Evolutionary conservation across 2,329 filamentous ascomycete genomes (phyloP), one percentile per base, ranked within the genome.

Genomic region (Nothopassalora personata): DNA sequence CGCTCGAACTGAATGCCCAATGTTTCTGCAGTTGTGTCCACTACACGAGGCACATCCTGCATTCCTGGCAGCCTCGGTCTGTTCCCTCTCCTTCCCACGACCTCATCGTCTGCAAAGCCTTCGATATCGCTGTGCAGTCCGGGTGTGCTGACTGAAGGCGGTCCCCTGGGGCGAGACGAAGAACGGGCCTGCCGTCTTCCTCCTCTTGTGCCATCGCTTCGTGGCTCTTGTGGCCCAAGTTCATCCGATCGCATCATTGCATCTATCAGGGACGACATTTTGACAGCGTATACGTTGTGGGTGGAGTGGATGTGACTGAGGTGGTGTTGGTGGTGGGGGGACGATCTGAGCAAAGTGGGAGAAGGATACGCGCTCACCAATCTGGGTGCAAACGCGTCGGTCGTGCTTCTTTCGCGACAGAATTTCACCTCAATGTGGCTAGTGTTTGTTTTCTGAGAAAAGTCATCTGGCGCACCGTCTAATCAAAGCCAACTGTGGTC

Each of bases 1-100:
- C 83, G 81, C 74, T 92, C 87, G 71, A 95, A 94, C 58, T 87
- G 84, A 57, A 87, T 81, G 70, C 90, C 88, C 28, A 93, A 83
- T 56, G 87, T 83, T 64, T 90, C 81, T 62, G 88, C 90, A 53
- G 90, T 87, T 59, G 82, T 82, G 74, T 95, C 90, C 63, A 91
- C 86, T 6, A 93, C 89, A 59, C 84, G 82, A 5, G 88, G 85
- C 33, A 94, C 82, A 47, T 83, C 83, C 53, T 60, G 58, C 55
- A 78, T 73, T 9, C 81, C 79, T 60, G 79, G 72, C 45, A 72
- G 65, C 45, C 55, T 48, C 27, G 68, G 65, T 58, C 75, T 76
- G 43, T 79, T 76, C n/a, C 78, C 78, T 66, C 80, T 77, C 23
- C 77, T 72, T 18, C 81, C 83, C 11, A 85, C 81, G 4, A 86